A percentile compares a stretch with the other conserved stretches of the same genome.
Conservation (phyloP, 768 basidiomycete genomes). For the Tulasnella sp. region DNA sequence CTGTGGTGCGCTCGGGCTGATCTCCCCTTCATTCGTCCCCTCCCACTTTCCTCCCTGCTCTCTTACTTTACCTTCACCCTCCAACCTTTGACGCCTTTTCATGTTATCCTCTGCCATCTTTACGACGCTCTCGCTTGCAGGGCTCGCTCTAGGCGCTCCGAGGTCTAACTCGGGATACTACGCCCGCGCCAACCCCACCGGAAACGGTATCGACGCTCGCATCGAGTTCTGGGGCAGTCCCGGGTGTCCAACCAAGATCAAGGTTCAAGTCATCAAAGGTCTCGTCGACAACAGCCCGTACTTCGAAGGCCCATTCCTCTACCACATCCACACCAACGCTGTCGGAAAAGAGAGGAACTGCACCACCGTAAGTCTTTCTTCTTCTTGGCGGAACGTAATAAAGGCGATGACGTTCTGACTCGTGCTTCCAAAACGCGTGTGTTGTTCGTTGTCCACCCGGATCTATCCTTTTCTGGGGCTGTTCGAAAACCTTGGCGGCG, state of each 20-base stretch:
- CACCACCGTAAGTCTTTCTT: background rate
- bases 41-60: too few species aligned
- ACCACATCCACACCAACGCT: conserved; percentile 8
- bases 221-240: background rate
- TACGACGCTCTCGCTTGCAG: too few species aligned
- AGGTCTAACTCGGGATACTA: background rate
- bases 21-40: too few species aligned
- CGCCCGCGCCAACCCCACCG: background rate
- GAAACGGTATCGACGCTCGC: background rate
- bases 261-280: background rate
- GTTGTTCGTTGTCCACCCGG: background rate
- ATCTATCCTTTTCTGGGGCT: background rate
- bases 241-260: background rate
- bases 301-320: background rate
- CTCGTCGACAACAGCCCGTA: background rate
- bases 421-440: too few species aligned
- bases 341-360: background rate
- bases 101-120: too few species aligned
- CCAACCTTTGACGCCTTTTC: too few species aligned
- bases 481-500: background rate
- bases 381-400: background rate
- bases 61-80: too few species aligned
- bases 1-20: too few species aligned
- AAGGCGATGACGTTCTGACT: background rate
- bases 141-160: too few species aligned